Evolutionary conservation across 441 rosid species (phyloP).

Genomic region (Corymbia calophylla): DNA sequence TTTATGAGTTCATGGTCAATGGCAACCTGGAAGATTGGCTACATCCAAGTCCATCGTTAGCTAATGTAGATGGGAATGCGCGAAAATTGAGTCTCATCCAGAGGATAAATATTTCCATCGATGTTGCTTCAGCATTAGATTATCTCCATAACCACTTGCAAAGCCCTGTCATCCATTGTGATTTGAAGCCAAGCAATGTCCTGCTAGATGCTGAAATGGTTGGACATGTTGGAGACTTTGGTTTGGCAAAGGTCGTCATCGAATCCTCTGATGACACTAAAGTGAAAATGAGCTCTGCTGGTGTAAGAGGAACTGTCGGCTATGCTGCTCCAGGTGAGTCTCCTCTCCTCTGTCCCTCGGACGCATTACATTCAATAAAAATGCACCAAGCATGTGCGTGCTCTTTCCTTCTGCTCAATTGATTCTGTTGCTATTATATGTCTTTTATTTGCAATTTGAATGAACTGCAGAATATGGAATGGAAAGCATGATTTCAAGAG

Average conservation of each 20-base stretch:
- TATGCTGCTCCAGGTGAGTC: background rate
- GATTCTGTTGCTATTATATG: rapidly evolving
- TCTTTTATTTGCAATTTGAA: background rate
- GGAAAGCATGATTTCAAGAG: background rate
- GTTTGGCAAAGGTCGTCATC: background rate
- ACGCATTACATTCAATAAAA: background rate
- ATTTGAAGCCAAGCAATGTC: background rate
- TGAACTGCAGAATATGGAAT: background rate
- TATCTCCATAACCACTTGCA: background rate
- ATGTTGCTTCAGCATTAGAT: background rate
- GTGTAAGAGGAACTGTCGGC: background rate
- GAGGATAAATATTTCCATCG: background rate
- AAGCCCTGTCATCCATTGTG: background rate
- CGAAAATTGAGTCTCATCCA: background rate
- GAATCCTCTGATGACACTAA: background rate
- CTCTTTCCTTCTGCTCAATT: rapidly evolving
- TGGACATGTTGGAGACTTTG: background rate
- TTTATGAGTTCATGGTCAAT: background rate
- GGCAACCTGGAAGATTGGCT: background rate
- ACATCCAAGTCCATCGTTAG: rapidly evolving
- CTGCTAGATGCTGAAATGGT: background rate
- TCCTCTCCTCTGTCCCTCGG: background rate
- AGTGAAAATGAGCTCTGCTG: background rate
- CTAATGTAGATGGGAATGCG: background rate
- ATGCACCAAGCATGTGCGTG: rapidly evolving